These are phyloP conservation scores for Nakaseomyces uthaithaninus DNA, from an alignment of 1,139 yeast genomes.

Conservation along the genomic window DNA sequence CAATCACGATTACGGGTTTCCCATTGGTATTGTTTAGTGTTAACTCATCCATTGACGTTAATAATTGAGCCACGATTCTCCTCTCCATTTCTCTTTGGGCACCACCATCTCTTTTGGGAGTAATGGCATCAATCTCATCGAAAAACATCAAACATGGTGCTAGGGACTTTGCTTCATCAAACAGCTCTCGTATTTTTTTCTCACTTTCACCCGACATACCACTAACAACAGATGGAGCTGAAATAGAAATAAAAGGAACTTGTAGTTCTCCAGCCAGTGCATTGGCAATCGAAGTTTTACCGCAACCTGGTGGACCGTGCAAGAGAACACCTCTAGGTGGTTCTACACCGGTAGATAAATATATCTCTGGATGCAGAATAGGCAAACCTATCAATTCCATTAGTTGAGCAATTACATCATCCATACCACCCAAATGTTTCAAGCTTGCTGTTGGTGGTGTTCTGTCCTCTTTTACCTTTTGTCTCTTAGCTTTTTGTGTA, in stretches of 20 bases:
- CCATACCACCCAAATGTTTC: conserved; percentile 83
- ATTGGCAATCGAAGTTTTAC: conserved; percentile 92
- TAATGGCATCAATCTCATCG: conserved; percentile 96
- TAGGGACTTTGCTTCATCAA: conserved; percentile 80
- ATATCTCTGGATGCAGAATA: conserved; percentile 86
- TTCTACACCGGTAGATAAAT: conserved; percentile 78
- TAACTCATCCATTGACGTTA: conserved; percentile 90
- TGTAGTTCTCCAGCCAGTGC: conserved; percentile 92
- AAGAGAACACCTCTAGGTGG: conserved; percentile 94
- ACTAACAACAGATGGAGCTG: conserved; percentile 94
- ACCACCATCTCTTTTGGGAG: conserved; percentile 90
- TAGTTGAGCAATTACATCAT: conserved; percentile 68
- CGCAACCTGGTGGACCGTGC: conserved; percentile 99
- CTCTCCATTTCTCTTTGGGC: conserved; percentile 98
- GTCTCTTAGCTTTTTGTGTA: conserved; percentile 28
- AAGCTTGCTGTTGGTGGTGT: conserved; percentile 63
- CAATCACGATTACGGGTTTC: conserved; percentile 88
- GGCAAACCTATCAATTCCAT: conserved; percentile 91
- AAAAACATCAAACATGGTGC: conserved; percentile 92
- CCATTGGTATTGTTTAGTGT: conserved; percentile 83
- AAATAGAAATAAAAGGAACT: conserved; percentile 82
- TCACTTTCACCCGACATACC: conserved; percentile 99
- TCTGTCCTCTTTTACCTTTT: conserved; percentile 44
- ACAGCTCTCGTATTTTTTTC: conserved; percentile 82
- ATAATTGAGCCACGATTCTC: conserved; percentile 87